These are phyloP conservation scores for Vigna unguiculata DNA, from an alignment of 306 rosid species.

Conservation along the genomic window DNA sequence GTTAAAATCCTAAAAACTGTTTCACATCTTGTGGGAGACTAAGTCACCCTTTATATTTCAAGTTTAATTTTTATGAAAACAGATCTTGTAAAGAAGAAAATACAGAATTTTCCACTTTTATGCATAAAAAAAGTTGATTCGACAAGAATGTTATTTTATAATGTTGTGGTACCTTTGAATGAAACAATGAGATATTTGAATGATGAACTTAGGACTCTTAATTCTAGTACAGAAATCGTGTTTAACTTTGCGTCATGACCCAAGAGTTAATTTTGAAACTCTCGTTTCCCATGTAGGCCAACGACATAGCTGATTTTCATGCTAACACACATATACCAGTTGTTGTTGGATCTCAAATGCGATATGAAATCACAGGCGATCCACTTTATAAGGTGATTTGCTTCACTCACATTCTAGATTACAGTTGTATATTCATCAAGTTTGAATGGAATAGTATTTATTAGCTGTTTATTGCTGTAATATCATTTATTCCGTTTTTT, in stretches of 20 bases:
- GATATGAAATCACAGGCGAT: conserved; percentile 88
- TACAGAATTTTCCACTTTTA: no score
- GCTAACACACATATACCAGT: conserved; percentile 92
- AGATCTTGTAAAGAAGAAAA: no score
- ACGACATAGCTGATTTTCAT: conserved; percentile 75
- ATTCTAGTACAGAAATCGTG: conserved; percentile 6
- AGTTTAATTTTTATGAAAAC: no score
- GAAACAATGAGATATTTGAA: neutral
- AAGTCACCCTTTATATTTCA: no score
- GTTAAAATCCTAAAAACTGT: no score
- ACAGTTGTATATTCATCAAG: conserved; percentile 3
- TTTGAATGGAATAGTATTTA: conserved; percentile 2
- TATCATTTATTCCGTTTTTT: conserved; percentile 14
- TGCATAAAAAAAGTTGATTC: no score
- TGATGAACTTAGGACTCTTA: conserved; percentile 4
- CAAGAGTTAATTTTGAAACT: conserved; percentile 8
- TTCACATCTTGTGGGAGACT: no score
- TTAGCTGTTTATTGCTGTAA: neutral
- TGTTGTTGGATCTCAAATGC: conserved; percentile 87
- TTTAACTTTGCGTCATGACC: conserved; percentile 4
- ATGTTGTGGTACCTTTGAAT: no score
- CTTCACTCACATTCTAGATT: conserved; percentile 16
- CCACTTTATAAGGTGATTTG: conserved; percentile 79
- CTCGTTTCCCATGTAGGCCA: conserved; percentile 59
- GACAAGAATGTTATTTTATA: no score